Conservation (phyloP, 1,284 basidiomycete genomes). For the Papiliotrema fonsecae region DNA sequence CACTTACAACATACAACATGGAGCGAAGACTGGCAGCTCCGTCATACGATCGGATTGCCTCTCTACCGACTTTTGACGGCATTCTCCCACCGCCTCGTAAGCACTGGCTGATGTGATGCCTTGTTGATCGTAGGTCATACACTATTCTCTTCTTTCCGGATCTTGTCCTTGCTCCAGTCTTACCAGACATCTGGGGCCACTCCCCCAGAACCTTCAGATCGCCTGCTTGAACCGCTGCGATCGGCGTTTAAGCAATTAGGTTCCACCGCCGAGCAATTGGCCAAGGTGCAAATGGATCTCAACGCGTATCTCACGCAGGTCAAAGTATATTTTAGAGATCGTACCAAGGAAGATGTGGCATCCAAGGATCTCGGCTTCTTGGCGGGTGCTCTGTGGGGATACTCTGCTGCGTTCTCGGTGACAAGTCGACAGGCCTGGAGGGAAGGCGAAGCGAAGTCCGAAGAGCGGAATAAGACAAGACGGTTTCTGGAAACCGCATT, state of each 20-base stretch:
- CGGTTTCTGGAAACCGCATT: background rate
- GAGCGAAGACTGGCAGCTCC: no score
- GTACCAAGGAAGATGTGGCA: no score
- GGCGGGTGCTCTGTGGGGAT: no score
- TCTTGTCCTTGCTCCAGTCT: slow-evolving; percentile 5
- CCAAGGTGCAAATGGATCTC: background rate
- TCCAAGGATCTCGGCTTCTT: no score
- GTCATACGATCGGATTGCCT: no score
- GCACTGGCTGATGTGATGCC: background rate
- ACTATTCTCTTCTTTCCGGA: slow-evolving; percentile 3
- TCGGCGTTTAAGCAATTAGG: background rate
- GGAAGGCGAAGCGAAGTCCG: background rate
- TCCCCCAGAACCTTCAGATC: background rate
- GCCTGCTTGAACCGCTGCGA: background rate
- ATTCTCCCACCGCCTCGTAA: background rate
- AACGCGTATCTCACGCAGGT: background rate
- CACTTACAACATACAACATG: no score
- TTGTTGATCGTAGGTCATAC: background rate
- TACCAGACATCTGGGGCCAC: background rate
- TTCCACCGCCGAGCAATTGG: background rate
- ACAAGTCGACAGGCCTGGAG: background rate
- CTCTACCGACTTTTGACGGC: background rate
- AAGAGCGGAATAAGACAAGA: background rate
- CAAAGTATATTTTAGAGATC: no score
- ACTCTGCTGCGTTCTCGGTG: no score